Percentiles rank a stretch among this genome's conserved stretches.
Evolutionary conservation across 805 yeast species (phyloP).

Genomic region (Alloascoidea africana): DNA sequence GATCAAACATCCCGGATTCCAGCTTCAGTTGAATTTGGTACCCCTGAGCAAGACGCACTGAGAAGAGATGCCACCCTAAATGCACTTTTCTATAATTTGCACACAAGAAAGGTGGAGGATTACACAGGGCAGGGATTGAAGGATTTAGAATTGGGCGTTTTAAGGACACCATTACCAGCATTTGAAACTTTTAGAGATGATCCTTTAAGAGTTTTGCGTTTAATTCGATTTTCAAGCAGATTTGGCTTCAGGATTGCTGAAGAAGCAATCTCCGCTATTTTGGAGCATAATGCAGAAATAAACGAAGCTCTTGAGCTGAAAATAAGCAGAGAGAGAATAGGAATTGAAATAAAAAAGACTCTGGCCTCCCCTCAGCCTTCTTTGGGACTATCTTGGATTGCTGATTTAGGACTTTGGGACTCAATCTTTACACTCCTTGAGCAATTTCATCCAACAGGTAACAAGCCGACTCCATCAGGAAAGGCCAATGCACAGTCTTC

Average conservation of each 20-base stretch:
- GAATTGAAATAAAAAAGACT: constrained; percentile 70
- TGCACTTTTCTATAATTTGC: constrained; percentile 78
- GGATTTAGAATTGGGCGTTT: constrained; percentile 54
- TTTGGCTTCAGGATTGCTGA: constrained; percentile 53
- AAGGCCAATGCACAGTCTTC: no score
- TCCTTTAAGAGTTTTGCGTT: constrained; percentile 77
- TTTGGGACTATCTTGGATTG: constrained; percentile 46
- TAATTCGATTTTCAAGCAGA: constrained; percentile 75
- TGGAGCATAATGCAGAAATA: constrained; percentile 33
- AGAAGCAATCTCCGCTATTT: constrained; percentile 50
- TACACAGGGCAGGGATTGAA: constrained; percentile 60
- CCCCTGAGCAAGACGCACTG: constrained; percentile 81
- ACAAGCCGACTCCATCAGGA: no score
- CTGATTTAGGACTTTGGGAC: constrained; percentile 36
- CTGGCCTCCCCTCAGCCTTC: constrained; percentile 47
- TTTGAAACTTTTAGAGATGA: constrained; percentile 81
- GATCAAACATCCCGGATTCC: constrained; percentile 74
- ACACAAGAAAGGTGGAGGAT: constrained; percentile 62
- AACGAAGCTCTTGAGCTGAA: constrained; percentile 47
- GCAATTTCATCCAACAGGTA: no score
- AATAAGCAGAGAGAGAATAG: constrained; percentile 83
- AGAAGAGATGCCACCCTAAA: constrained; percentile 93
- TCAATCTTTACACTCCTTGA: no score
- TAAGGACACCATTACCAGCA: constrained; percentile 84
- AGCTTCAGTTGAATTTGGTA: constrained; percentile 53